Base-by-base conservation (phyloP, 2,329 filamentous ascomycete genomes). In the Aspergillus thermomutatus region DNA sequence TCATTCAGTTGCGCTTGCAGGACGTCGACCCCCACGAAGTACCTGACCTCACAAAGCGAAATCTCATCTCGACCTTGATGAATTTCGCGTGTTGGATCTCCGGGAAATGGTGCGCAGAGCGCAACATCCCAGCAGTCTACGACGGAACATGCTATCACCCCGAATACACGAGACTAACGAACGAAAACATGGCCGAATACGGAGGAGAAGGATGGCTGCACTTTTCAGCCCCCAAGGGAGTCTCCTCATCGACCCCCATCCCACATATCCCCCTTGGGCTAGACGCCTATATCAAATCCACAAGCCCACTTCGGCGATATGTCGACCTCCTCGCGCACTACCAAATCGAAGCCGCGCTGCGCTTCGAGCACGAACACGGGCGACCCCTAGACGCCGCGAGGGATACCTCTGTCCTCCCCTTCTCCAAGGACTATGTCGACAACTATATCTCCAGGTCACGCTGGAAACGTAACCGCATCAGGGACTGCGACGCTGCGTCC, bases 301-400 rank as follows among this genome's bases (percentile, higher is more conserved):
- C 85, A 0, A 85, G 81, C 64, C 85, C 85, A 1, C 75, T 88
- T 23, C 81, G 85, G 51, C 79, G 85, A 40, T 87, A 82, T 68
- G 77, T 75, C 49, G 85, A 88, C 68, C 78, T 87, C 66, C 76
- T 87, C 48, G 74, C 79, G 10, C 84, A 87, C 66, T 87, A 85
- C 78, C 85, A 88, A 62, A 85, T 87, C 49, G 84, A 87, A 73
- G 81, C 84, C 6, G 83, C 82, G 1, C 63, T 88, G 43, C 81
- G 82, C 10, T 77, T 82, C 59, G 84, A 87, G 69, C 76, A 79
- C 10, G 64, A 71, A 28, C 74, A 76, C 4, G 78, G 78, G 14
- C 68, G 70, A 21, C 74, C 66, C n/a, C 72, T 83, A 25, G 63
- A 77, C 49, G 67, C 66, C 27, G 62, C 64, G 5, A 55, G 64